Evolutionary conservation across 106 monocot species (phyloP).

Genomic region (Dendrobium nobile): DNA sequence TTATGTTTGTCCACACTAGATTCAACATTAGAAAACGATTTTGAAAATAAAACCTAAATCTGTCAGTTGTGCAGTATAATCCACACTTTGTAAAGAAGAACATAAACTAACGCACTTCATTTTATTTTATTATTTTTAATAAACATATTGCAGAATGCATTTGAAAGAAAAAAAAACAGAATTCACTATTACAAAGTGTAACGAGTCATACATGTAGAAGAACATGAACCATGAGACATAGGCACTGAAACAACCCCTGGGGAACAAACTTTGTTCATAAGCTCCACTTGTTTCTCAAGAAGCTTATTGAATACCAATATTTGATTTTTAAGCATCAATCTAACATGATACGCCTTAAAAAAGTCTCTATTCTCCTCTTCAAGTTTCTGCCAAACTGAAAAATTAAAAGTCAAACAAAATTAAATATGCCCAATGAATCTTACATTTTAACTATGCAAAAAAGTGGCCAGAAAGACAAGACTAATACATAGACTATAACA

Average conservation of each 20-base stretch:
- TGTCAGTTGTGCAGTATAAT: neutral
- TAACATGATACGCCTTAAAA: slow-evolving; percentile 92
- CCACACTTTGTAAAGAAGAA: neutral
- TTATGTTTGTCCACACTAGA: neutral
- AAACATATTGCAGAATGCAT: neutral
- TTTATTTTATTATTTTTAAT: too few species aligned
- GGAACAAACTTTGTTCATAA: slow-evolving; percentile 57
- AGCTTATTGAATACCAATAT: slow-evolving; percentile 77
- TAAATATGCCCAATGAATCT: neutral
- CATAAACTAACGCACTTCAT: too few species aligned
- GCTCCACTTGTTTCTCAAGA: slow-evolving; percentile 71
- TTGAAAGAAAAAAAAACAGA: neutral
- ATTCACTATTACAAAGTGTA: neutral
- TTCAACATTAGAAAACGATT: neutral
- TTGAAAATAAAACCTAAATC: neutral
- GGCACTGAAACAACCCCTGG: slow-evolving; percentile 40
- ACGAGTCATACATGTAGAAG: slow-evolving; percentile 40
- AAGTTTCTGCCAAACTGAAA: slow-evolving; percentile 95
- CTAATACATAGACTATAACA: neutral
- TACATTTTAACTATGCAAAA: neutral
- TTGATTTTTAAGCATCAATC: slow-evolving; percentile 82
- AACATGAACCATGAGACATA: slow-evolving; percentile 45
- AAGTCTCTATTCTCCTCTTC: slow-evolving; percentile 91
- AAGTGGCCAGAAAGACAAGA: neutral
- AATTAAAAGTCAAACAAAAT: slow-evolving; percentile 1